Evolutionary conservation across 306 rosid species (phyloP), one percentile per base, ranked within the genome.

Genomic region (Leucaena leucocephala): DNA sequence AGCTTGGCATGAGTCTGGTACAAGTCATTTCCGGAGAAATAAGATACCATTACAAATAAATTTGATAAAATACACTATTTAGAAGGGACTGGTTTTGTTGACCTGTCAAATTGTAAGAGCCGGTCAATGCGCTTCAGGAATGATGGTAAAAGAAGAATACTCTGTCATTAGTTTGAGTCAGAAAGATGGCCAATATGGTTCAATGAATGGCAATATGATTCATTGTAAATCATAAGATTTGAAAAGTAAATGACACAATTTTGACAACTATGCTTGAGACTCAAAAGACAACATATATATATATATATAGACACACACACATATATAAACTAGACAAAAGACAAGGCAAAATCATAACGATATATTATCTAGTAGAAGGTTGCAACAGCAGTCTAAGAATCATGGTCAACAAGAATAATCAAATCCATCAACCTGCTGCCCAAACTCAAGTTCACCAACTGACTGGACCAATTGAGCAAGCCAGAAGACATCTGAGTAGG

Each of bases 401-500:
- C 8, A 62, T 34, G 1, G 45, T 44, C 54, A 62, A 74, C 42
- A 55, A 72, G 58, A 45, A 65, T 45, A 63, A 72, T 40, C 33
- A 43, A 80, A 80, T 82, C 36, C 64, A 84, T 75, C 76, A 74
- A 95, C 98, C 98, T 93, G 98, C 82, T 93, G 94, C 84, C 97
- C 98, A 72, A 95, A 93, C 84, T 92, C 98, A 71, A 95, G 97
- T 83, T 91, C 94, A 12, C 98, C 98, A 57, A 91, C 89, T 17
- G 98, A 91, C 86, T 93, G 97, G 82, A 93, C 90, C 81, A 93
- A 70, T 59, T 97, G 90, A 87, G 95, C 92, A 83, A 95, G 97
- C 98, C 98, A 95, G 88, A 91, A 95, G 70, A 88, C 97, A 79
- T 95, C 98, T 27, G 98, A 95, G 88, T 88, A 95, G 33, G 91